These are phyloP conservation scores for Termitomyces sp. DNA, from an alignment of 768 basidiomycete species.

Conservation along the genomic window DNA sequence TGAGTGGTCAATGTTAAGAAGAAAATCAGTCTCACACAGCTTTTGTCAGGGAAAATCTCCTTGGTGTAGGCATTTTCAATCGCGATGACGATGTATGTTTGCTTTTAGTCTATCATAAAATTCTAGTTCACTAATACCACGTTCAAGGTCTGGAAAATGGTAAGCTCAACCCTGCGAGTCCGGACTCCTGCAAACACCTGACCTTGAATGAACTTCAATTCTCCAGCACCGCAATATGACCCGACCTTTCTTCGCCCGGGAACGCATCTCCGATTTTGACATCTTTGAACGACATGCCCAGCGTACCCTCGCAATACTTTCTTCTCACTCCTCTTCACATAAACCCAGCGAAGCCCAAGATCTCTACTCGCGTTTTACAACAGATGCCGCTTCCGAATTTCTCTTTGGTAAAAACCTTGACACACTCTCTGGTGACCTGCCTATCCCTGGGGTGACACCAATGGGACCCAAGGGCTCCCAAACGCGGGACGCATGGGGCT, in stretches of 20 bases:
- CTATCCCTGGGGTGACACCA: slow-evolving; percentile 35
- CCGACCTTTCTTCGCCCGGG: slow-evolving; percentile 71
- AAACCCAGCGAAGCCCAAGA: slow-evolving; percentile 62
- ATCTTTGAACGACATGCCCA: slow-evolving; percentile 53
- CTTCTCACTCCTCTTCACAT: slow-evolving; percentile 27
- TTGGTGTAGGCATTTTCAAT: slow-evolving; percentile 77
- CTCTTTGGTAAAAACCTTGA: slow-evolving; percentile 63
- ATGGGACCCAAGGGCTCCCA: slow-evolving; percentile 57
- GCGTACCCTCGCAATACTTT: slow-evolving; percentile 45
- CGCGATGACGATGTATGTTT: slow-evolving; percentile 59
- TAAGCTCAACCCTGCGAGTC: slow-evolving; percentile 19
- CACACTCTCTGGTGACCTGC: slow-evolving; percentile 51
- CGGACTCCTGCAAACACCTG: background rate
- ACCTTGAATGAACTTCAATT: background rate
- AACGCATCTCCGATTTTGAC: slow-evolving; percentile 65
- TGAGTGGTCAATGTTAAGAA: slow-evolving; percentile 22
- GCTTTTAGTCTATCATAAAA: background rate
- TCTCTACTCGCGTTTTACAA: slow-evolving; percentile 58
- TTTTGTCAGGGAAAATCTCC: slow-evolving; percentile 43
- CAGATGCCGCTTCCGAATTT: slow-evolving; percentile 71
- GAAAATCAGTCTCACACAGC: background rate
- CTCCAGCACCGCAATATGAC: slow-evolving; percentile 57
- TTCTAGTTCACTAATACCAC: slow-evolving; percentile 1
- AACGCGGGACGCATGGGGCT: slow-evolving; percentile 55
- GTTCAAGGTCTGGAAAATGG: slow-evolving; percentile 57